Evolutionary conservation across 768 basidiomycete species (phyloP), one percentile per base, ranked within the genome.

Genomic region (Auricularia cornea): DNA sequence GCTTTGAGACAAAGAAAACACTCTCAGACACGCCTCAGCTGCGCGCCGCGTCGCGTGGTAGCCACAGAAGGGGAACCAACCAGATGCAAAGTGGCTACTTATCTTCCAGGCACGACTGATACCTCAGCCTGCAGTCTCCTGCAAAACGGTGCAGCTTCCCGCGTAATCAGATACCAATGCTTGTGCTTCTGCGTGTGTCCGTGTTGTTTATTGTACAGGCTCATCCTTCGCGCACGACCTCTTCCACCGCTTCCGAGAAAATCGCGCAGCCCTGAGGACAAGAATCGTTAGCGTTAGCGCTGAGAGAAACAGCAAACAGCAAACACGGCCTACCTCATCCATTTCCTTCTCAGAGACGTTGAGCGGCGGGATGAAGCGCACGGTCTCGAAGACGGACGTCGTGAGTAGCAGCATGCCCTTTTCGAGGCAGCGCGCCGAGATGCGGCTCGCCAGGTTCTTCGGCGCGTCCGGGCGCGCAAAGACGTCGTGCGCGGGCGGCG

Each of bases 351-450:
- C 74, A 28, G 81, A 83, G 66, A 96, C 83, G 71, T 92, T 95
- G 69, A 98, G 74, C 18, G 96, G 84, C 3, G 96, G 96, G 69
- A 98, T 98, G 79, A 98, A 97, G 70, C 94, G 80, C 63, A 97
- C 78, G 16, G 89, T 88, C 72, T 95, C 89, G 72, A 90, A 95
- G 29, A 91, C 81, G 60, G 89, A 92, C 29, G 95, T 97, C 14
- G 95, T 96, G 63, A 98, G 78, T 44, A 96, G 83, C 59, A 97
- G 72, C 78, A 98, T 75, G 26, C 91, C 93, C 72, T 90, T 88
- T 72, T 94, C 90, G 65, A 92, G 79, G 73, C 94, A 97, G 69
- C 83, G 85, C 71, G 84, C 84, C 65, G 89, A 82, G 10, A 97
- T 83, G 31, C 87, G 81, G 60, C 79, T 78, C 3, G 93, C 88